Conservation (phyloP, 2,329 filamentous ascomycete genomes). For the Fusarium sp. region DNA sequence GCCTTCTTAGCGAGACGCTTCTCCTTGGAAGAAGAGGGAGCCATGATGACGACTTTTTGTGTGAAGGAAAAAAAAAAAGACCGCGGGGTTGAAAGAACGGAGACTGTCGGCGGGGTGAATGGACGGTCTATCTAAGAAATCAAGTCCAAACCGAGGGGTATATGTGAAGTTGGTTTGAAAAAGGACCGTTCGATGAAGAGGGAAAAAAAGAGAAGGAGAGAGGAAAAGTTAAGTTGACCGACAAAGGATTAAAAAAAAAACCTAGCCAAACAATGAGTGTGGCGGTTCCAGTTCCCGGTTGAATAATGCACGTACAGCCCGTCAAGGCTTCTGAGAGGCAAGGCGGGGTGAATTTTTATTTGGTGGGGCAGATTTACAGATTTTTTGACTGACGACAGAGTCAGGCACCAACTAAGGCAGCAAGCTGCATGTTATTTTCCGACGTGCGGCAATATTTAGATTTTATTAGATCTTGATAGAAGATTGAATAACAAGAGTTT, state of each 20-base stretch:
- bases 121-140: constrained; percentile 32
- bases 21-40: constrained; percentile 75
- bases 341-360: constrained; percentile 57
- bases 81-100: constrained; percentile 46
- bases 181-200: constrained; percentile 42
- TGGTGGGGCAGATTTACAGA: constrained; percentile 55
- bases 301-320: constrained; percentile 20
- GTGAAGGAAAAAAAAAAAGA: constrained; percentile 32
- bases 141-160: constrained; percentile 45
- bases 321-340: constrained; percentile 48
- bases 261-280: constrained; percentile 42
- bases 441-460: constrained; percentile 1
- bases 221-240: constrained; percentile 34
- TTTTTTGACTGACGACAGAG: constrained; percentile 50
- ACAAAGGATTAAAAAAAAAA: constrained; percentile 40
- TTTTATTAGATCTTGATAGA: neutral
- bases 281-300: constrained; percentile 47
- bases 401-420: constrained; percentile 55
- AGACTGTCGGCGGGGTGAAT: constrained; percentile 40
- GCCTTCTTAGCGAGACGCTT: constrained; percentile 79
- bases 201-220: constrained; percentile 27
- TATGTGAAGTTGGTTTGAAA: constrained; percentile 34
- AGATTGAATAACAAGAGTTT: rapidly evolving
- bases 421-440: constrained; percentile 33
- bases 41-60: constrained; percentile 57